Base-by-base conservation (phyloP, 2,329 filamentous ascomycete genomes). In the Claviceps fusiformis region DNA sequence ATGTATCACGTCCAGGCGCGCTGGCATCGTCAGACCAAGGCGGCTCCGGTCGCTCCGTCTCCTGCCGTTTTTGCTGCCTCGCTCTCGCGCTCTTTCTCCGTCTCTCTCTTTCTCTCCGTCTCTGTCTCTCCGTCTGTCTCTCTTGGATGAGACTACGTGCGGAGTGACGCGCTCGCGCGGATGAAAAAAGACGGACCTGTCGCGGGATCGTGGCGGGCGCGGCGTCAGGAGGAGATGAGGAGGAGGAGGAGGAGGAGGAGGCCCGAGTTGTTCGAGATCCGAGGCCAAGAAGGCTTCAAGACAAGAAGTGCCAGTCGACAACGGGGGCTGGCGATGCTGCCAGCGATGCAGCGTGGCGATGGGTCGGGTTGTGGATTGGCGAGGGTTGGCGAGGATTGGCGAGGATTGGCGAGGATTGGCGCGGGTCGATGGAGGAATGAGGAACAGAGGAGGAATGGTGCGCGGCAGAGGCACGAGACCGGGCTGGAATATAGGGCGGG, bases 11-110 rank as follows among this genome's bases (percentile, higher is more conserved):
- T 54, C 31, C 53, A 50, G 47, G 31, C 47, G 51, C 54, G 43
- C n/a, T 54, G 55, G 59, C 59, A 61, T 61, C 53, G 55, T 59
- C 55, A 48, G 48, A n/a, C 41, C 48, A 52, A 35, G 15, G 41
- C 19, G 35, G 43, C 46, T 8, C 31, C 31, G 31, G 31, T 33
- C 19, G 19, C 19, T 19, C 19, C 19, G 19, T 19, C 19, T 19
- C 19, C 19, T 19, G 19, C 19, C 19, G 19, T 19, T 19, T 19
- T 19, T 19, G 19, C 19, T 19, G 19, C 19, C 19, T 19, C 19
- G 19, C 19, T 31, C 6, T 17, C 19, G 24, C 15, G 3, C 15
- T 49, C n/a, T 35, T 0, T 29, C 24, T 47, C n/a, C 10, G 5
- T 9, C 24, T 29, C 17, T 11, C 11, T 17, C 19, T 41, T 7